A percentile compares a stretch with the other conserved stretches of the same genome.
These are phyloP conservation scores for Penicillium sp. DNA, from an alignment of 2,329 filamentous ascomycete genomes.

Conservation along the genomic window DNA sequence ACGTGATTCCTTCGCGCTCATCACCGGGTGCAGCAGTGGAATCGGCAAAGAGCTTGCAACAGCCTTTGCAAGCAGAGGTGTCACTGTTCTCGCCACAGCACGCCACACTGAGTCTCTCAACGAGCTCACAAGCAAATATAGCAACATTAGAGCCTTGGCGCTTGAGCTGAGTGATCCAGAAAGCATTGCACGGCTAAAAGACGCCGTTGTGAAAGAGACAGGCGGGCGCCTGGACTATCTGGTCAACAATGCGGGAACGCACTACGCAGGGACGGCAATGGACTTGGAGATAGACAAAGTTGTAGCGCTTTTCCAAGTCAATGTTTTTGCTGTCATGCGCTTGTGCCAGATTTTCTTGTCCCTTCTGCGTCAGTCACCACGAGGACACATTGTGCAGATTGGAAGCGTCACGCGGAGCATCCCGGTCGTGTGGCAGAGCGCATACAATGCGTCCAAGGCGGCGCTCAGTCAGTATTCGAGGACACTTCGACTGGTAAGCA, in stretches of 20 bases:
- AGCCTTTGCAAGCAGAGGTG: conserved; percentile 10
- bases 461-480: conserved; percentile 15
- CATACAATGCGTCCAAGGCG: conserved; percentile 16
- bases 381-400: conserved; percentile 28
- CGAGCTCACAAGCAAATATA: conserved; percentile 3
- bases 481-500: conserved; percentile 10
- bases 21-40: conserved; percentile 15
- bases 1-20: conserved; percentile 1
- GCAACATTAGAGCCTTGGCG: conserved; percentile 7
- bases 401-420: conserved; percentile 26
- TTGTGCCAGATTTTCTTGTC: conserved; percentile 26
- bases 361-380: conserved; percentile 21
- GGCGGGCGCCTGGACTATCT: conserved; percentile 16
- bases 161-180: conserved; percentile 2
- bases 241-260: conserved; percentile 22
- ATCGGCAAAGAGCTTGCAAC: conserved; percentile 17
- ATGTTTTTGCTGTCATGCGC: conserved; percentile 20
- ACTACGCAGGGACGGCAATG: conserved; percentile 15
- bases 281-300: conserved; percentile 12
- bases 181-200: conserved; percentile 9
- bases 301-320: conserved; percentile 10
- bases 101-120: neutral
- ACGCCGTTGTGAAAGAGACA: neutral
- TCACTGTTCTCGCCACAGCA: conserved; percentile 14
- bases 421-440: conserved; percentile 13